These are phyloP conservation scores for Saturnispora mendoncae DNA, from an alignment of 805 yeast genomes.

Conservation along the genomic window DNA sequence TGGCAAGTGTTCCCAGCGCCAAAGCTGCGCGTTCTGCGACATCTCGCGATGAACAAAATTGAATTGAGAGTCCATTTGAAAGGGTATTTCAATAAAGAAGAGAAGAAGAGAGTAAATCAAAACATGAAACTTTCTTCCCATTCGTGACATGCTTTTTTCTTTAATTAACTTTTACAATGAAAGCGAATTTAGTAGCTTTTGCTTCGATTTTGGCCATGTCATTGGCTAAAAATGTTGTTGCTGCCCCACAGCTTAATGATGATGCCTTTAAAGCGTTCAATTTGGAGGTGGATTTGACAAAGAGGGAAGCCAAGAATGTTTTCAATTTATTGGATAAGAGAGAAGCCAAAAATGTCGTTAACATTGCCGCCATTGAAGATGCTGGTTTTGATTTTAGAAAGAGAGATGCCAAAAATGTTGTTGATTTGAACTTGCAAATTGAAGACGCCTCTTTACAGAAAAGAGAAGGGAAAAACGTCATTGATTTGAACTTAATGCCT, in stretches of 20 bases:
- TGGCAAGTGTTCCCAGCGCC: neutral
- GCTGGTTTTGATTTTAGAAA: constrained; percentile 12
- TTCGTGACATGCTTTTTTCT: neutral
- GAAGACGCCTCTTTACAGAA: constrained; percentile 15
- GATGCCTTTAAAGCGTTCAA: constrained; percentile 9
- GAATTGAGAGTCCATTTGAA: constrained; percentile 1
- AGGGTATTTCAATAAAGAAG: neutral
- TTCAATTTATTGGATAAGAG: constrained; percentile 10
- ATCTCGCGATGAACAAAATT: neutral
- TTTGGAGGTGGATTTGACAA: constrained; percentile 11
- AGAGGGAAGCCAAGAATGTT: constrained; percentile 14
- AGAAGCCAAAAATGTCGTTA: constrained; percentile 13
- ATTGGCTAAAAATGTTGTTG: constrained; percentile 4
- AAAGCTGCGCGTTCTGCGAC: neutral
- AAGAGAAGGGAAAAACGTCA: constrained; percentile 19
- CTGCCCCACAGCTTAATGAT: constrained; percentile 2
- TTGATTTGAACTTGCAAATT: constrained; percentile 13
- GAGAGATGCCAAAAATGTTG: constrained; percentile 15
- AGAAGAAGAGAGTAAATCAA: neutral
- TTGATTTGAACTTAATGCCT: constrained; percentile 15
- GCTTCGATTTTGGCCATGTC: neutral
- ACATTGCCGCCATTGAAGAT: constrained; percentile 12
- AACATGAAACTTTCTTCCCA: too few relatives aligned
- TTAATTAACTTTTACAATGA: neutral
- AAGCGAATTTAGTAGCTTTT: neutral